Base-by-base conservation (phyloP, 2,329 filamentous ascomycete species). In the Tolypocladium guangdongense region DNA sequence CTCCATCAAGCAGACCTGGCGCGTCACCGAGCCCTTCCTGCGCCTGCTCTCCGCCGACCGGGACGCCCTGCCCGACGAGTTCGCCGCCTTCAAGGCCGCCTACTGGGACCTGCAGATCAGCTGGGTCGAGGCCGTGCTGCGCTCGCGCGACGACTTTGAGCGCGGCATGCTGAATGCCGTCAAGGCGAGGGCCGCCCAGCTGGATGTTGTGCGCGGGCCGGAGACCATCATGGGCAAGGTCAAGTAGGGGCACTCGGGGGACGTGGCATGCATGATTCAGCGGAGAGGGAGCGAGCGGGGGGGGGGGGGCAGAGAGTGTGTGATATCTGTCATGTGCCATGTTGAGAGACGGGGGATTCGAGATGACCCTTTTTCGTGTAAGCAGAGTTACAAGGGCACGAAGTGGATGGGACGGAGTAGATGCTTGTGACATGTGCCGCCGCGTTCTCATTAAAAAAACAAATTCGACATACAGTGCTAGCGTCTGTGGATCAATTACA, bases 151-250 rank as follows among this genome's bases (percentile, higher is more conserved):
- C 69, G 93, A 99, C 73, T 97, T 95, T 71, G 93, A 97, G 69
- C 78, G 92, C 60, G 80, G 82, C 56, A 90, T 97, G 88, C 70
- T 97, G 58, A 93, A 90, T 65, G 80, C 83, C 20, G 86, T 97
- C 49, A 97, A 97, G 76, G 83, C 84, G 2, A 82, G 85, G 66
- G 92, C 91, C n/a, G 91, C 90, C 8, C 88, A 90, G 69, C 81
- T 95, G 60, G 84, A 87, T 55, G 84, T 91, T 2, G 85, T 87
- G 57, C 81, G 90, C 57, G 91, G 90, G 0, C 71, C 81, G 20
- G 92, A 97, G 72, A 97, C 93, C 3, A 88, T 99, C 57, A 96
- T 99, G 92, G 84, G 88, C 57, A 92, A 89, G 72, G 82, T 96
- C 49, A 93, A 91, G 71, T 95, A 64, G 52, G 12, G 36, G 7